A percentile compares a stretch with the other conserved stretches of the same genome.
Evolutionary conservation across 345 rosid genomes (phyloP).

Genomic region (Lepidium didymum): DNA sequence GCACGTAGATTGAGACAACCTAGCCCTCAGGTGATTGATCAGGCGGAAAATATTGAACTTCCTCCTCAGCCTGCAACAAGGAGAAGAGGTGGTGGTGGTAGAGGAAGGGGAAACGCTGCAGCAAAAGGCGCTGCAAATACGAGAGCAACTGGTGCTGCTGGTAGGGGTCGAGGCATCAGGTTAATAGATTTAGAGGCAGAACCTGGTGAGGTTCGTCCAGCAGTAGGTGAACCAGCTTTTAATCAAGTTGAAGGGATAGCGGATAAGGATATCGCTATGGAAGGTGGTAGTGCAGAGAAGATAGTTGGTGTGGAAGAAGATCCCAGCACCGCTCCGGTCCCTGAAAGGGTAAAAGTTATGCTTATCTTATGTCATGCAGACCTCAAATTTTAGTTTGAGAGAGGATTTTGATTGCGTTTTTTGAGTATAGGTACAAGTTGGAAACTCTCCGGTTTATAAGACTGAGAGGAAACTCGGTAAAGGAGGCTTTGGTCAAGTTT

Average conservation of each 20-base stretch:
- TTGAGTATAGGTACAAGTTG: constrained; percentile 54
- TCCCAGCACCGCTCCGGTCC: constrained; percentile 74
- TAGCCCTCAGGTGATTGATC: constrained; percentile 59
- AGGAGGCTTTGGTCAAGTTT: constrained; percentile 91
- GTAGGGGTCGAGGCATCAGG: constrained; percentile 85
- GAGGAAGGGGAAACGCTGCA: constrained; percentile 84
- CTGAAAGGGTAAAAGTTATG: constrained; percentile 59
- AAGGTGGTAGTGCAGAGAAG: constrained; percentile 81
- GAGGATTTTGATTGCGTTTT: not conserved
- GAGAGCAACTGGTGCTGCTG: constrained; percentile 59
- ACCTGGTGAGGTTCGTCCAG: constrained; percentile 61
- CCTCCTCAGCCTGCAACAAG: constrained; percentile 77
- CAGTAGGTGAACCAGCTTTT: constrained; percentile 57
- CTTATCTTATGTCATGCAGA: not conserved
- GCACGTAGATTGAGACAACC: constrained; percentile 89
- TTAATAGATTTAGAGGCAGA: constrained; percentile 89
- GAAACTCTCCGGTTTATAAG: constrained; percentile 60
- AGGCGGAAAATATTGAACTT: constrained; percentile 54
- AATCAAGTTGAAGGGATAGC: constrained; percentile 70
- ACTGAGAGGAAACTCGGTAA: constrained; percentile 69
- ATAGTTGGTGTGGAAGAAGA: constrained; percentile 76
- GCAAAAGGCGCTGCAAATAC: constrained; percentile 57
- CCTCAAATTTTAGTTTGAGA: not conserved
- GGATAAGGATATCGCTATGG: constrained; percentile 81
- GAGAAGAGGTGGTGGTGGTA: constrained; percentile 81